Percentiles rank a stretch among this genome's conserved stretches.
phyloP scores from a whole-genome alignment of 2,329 filamentous ascomycete species.

The Plenodomus tracheiphilus region DNA sequence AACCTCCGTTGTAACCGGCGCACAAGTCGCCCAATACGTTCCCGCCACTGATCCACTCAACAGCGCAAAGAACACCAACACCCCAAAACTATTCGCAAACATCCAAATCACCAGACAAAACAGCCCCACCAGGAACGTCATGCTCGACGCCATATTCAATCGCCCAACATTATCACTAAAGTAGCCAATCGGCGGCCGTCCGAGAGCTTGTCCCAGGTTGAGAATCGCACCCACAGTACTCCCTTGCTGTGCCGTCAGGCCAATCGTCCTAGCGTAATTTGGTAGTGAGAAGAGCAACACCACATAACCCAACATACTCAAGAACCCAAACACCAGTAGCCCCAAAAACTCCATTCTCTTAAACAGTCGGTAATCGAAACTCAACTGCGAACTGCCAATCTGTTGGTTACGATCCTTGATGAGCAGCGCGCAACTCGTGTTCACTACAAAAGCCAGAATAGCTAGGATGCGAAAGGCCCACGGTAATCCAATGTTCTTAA shows the following conservation, averaged over 20 bases:
- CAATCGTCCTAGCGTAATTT: conserved; percentile 71
- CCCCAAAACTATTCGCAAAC: conserved; percentile 67
- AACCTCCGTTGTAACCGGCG: conserved; percentile 72
- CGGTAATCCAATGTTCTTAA: conserved; percentile 62
- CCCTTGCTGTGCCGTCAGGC: conserved; percentile 68
- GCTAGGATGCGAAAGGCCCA: conserved; percentile 71
- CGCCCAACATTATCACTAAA: conserved; percentile 71
- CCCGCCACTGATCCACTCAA: conserved; percentile 69
- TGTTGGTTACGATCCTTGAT: conserved; percentile 72
- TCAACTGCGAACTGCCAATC: conserved; percentile 62
- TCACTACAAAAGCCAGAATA: conserved; percentile 66
- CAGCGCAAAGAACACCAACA: conserved; percentile 72
- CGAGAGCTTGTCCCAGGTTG: conserved; percentile 68
- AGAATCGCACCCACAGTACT: conserved; percentile 73
- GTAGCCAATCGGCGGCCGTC: conserved; percentile 72
- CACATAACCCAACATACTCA: conserved; percentile 74
- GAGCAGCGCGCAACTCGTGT: conserved; percentile 64
- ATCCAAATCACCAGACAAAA: conserved; percentile 74
- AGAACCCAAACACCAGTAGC: conserved; percentile 68
- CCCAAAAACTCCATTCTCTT: conserved; percentile 65
- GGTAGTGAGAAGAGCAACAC: conserved; percentile 77
- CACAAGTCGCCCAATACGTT: conserved; percentile 67
- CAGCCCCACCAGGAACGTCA: conserved; percentile 66
- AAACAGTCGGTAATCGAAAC: conserved; percentile 68
- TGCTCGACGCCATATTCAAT: conserved; percentile 70